Percentiles rank a stretch among this genome's conserved stretches.
phyloP scores from a whole-genome alignment of 257 asterid genomes.

The Ballota nigra region DNA sequence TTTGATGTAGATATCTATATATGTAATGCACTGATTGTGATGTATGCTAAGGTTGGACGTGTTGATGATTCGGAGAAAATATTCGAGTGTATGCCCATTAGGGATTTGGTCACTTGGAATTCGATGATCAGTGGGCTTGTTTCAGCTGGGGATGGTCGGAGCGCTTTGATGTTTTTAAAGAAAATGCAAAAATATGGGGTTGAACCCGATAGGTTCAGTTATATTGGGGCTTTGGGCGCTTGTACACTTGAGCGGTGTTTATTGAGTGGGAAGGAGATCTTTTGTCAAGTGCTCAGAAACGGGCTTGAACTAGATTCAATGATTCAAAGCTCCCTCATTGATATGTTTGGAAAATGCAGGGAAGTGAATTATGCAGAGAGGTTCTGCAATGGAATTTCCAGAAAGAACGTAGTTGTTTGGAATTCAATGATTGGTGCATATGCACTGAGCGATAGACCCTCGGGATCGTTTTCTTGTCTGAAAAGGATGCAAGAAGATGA shows the following conservation, averaged over 20 bases:
- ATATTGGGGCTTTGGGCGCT: slow-evolving; percentile 47
- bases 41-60: slow-evolving; percentile 58
- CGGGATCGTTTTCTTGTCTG: slow-evolving; percentile 42
- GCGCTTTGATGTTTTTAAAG: slow-evolving; percentile 39
- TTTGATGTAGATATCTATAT: slow-evolving; percentile 50
- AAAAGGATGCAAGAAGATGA: slow-evolving; percentile 38
- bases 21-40: slow-evolving; percentile 52
- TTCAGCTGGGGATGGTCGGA: slow-evolving; percentile 42
- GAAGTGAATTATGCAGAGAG: slow-evolving; percentile 47
- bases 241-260: slow-evolving; percentile 36
- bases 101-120: slow-evolving; percentile 68
- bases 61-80: slow-evolving; percentile 42
- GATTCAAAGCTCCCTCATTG: slow-evolving; percentile 58
- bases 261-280: slow-evolving; percentile 51
- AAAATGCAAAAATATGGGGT: slow-evolving; percentile 42
- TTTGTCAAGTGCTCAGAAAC: slow-evolving; percentile 46
- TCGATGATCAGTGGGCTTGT: slow-evolving; percentile 58
- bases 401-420: slow-evolving; percentile 50
- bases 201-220: slow-evolving; percentile 44
- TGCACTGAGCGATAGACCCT: slow-evolving; percentile 27
- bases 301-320: slow-evolving; percentile 46
- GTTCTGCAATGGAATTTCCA: slow-evolving; percentile 30
- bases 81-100: slow-evolving; percentile 43
- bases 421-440: slow-evolving; percentile 61
- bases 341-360: slow-evolving; percentile 68